phyloP scores from a whole-genome alignment of 768 basidiomycete species.

The Tricholoma sp. region DNA sequence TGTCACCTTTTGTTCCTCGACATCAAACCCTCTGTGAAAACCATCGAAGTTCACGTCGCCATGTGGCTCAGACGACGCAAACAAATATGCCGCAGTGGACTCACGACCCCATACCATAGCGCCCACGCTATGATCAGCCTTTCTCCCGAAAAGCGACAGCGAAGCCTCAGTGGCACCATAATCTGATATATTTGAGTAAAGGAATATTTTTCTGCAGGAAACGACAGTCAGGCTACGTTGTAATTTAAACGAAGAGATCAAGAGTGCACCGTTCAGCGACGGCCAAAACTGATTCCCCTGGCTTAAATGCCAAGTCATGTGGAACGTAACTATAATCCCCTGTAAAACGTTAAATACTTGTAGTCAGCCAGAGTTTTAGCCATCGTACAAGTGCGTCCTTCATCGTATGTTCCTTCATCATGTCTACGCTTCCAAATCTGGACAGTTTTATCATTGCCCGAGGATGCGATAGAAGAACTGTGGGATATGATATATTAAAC shows the following conservation, averaged over 20 bases:
- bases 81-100: constrained; percentile 34
- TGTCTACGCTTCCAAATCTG: constrained; percentile 36
- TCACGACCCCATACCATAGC: constrained; percentile 49
- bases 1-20: constrained; percentile 13
- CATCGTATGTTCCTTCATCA: constrained; percentile 13
- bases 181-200: constrained; percentile 13
- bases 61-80: constrained; percentile 52
- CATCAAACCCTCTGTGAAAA: constrained; percentile 49
- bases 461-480: constrained; percentile 41
- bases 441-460: constrained; percentile 41
- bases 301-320: constrained; percentile 13
- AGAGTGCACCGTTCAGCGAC: constrained; percentile 7
- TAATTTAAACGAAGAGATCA: neutral
- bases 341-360: neutral
- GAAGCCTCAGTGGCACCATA: constrained; percentile 5
- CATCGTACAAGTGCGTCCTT: constrained; percentile 4
- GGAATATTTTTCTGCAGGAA: constrained; percentile 14
- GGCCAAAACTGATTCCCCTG: constrained; percentile 13
- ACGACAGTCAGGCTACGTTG: constrained; percentile 1
- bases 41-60: constrained; percentile 27
- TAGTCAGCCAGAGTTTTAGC: constrained; percentile 8
- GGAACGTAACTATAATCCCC: constrained; percentile 20
- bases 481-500: neutral
- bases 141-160: constrained; percentile 13
- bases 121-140: constrained; percentile 30